Evolutionary conservation across 768 basidiomycete genomes (phyloP).

Genomic region (Mycena capillaripes): DNA sequence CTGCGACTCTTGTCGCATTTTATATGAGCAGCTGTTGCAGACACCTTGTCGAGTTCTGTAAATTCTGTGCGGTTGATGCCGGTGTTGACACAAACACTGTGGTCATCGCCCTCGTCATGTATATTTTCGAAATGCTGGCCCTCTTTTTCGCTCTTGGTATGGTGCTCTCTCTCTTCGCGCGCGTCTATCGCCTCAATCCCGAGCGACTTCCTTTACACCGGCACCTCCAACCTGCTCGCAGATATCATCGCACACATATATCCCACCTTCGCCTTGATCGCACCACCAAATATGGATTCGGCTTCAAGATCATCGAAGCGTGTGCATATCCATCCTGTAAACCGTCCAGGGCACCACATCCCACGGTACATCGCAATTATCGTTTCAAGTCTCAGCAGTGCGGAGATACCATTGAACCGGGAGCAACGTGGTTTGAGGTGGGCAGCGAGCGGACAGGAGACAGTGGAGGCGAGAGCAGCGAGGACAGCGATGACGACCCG

Average conservation of each 20-base stretch:
- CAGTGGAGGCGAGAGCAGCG: not conserved
- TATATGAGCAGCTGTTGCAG: not conserved
- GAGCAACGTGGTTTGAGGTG: not conserved
- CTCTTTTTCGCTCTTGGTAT: not conserved
- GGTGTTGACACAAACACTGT: not conserved
- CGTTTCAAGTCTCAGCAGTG: not conserved
- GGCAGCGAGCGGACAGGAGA: not conserved
- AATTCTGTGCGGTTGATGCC: not conserved
- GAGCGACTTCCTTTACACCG: not conserved
- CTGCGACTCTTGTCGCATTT: not conserved
- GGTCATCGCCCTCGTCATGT: not conserved
- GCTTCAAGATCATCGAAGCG: not conserved
- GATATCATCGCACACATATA: conserved; percentile 16
- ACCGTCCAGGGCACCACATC: too few relatives aligned
- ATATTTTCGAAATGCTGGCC: not conserved
- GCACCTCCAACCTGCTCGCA: not conserved
- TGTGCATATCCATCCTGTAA: too few relatives aligned
- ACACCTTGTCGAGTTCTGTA: not conserved
- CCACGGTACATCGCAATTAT: not conserved
- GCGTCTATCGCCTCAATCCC: not conserved
- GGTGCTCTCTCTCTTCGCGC: not conserved
- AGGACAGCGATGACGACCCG: not conserved
- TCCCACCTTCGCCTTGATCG: not conserved
- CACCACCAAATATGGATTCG: not conserved
- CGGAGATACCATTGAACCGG: not conserved